Base-by-base conservation (phyloP, 1,284 basidiomycete species). In the Anthracocystis walkeri region DNA sequence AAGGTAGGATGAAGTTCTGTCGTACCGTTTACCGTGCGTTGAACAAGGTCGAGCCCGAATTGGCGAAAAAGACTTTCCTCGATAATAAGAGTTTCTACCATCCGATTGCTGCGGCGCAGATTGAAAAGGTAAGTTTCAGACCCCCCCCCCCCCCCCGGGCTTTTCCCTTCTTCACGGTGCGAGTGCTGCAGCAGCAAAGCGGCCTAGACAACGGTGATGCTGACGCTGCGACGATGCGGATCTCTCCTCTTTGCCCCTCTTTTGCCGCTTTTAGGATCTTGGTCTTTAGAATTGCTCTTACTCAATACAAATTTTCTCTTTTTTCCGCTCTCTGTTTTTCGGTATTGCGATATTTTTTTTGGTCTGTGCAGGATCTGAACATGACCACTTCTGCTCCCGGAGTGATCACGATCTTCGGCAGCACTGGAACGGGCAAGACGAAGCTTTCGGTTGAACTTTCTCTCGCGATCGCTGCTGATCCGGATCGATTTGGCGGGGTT, bases 341-440 rank as follows among this genome's bases (percentile, higher is more conserved):
- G n/a, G 11, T 58, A 3, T 25, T 35, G 2, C n/a, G 10, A 21
- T n/a, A n/a, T n/a, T n/a, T n/a, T n/a, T n/a, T n/a, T n/a, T n/a
- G n/a, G 7, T 38, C 40, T 27, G 20, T 23, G 33, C 57, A 66
- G 66, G 66, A 59, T 50, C 46, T 64, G 14, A 35, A 10, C 10
- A 23, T 51, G 7, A 33, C 16, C 29, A 6, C 4, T 2, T 29
- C 38, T 16, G 20, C 20, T 29, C 7, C 20, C 6, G 21, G 60
- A 16, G 58, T 72, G 29, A 89, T 98, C 55, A 90, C 92, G 11
- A 91, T 99, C 56, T 92, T 95, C 65, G 96, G 96, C 21, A 95
- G 94, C 0, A 99, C 96, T 2, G 97, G 96, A 11, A 95, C 96
- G 16, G 97, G 97, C 58, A 99, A 99, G 86, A 96, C 95, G 7